phyloP scores from a whole-genome alignment of 768 basidiomycete genomes.

The Boletus coccyginus region DNA sequence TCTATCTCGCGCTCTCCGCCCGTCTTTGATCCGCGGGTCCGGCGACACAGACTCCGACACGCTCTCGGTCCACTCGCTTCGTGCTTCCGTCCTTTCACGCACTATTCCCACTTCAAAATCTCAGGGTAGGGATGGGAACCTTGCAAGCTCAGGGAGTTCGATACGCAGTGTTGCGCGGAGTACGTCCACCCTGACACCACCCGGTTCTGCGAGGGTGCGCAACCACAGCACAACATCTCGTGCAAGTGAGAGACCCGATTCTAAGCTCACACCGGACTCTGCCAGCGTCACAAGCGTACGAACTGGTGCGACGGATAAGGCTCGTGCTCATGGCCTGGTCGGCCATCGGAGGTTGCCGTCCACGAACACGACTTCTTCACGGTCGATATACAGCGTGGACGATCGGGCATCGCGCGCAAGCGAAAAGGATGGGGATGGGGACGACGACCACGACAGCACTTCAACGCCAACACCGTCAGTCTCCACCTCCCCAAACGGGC shows the following conservation, averaged over 20 bases:
- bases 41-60: conserved; percentile 38
- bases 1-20: conserved; percentile 27
- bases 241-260: conserved; percentile 55
- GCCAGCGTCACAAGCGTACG: conserved; percentile 26
- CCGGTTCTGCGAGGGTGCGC: conserved; percentile 17
- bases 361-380: conserved; percentile 5
- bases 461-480: conserved; percentile 18
- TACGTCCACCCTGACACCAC: conserved; percentile 24
- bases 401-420: not conserved
- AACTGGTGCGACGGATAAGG: conserved; percentile 25
- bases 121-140: conserved; percentile 22
- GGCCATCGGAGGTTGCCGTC: conserved; percentile 27
- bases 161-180: conserved; percentile 48
- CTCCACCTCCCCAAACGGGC: conserved; percentile 15
- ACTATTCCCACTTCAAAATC: conserved; percentile 24
- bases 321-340: conserved; percentile 10
- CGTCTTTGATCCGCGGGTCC: conserved; percentile 26
- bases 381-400: not conserved
- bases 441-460: conserved; percentile 10
- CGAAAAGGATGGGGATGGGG: conserved; percentile 6
- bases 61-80: conserved; percentile 45
- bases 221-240: conserved; percentile 28
- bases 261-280: conserved; percentile 61
- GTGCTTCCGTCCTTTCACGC: conserved; percentile 41
- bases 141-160: conserved; percentile 35